Evolutionary conservation across 768 basidiomycete genomes (phyloP), one percentile per base, ranked within the genome.

Genomic region (Pleurotus tuoliensis): DNA sequence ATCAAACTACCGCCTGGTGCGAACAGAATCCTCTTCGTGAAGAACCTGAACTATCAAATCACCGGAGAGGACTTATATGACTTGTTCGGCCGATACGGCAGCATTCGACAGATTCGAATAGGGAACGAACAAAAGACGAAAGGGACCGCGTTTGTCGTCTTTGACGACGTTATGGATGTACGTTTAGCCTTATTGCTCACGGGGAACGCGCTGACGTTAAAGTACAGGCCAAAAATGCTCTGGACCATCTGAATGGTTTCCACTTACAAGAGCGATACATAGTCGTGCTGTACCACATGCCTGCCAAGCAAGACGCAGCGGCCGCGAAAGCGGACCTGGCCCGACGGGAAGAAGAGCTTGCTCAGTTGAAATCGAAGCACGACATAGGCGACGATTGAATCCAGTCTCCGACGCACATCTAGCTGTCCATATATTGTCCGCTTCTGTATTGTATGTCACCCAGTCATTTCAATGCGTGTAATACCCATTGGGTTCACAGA

Each of bases 191-290:
- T 38, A 24, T 12, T 1, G 13, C 39, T 39, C 44, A 51, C 50
- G 22, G 50, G 54, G 63, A 41, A 67, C 62, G 59, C 51, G 58
- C 56, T 55, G 34, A 22, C 56, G 47, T 53, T 50, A 39, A 37
- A 24, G 55, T 54, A 11, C 66, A 97, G 92, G 96, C 96, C 18
- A 96, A 97, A 73, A 94, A 95, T 66, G 96, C 96, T 0, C 83
- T 97, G 56, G 95, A 95, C 67, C 94, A 97, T 71, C 71, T 98
- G 66, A 98, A 98, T 64, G 96, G 96, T 45, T 99, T 99, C 76
- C 96, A 99, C 75, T 71, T 99, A 57, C 94, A 94, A 75, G 96
- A 97, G 72, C 89, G 96, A 22, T 99, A 98, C 73, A 96, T 99
- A 53, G 96, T 99, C 56, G 96, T 98, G 7, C 76, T 98, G 25